A percentile compares a stretch with the other conserved stretches of the same genome.
Conservation (phyloP, 2,329 filamentous ascomycete genomes). For the Fusarium camptoceras region DNA sequence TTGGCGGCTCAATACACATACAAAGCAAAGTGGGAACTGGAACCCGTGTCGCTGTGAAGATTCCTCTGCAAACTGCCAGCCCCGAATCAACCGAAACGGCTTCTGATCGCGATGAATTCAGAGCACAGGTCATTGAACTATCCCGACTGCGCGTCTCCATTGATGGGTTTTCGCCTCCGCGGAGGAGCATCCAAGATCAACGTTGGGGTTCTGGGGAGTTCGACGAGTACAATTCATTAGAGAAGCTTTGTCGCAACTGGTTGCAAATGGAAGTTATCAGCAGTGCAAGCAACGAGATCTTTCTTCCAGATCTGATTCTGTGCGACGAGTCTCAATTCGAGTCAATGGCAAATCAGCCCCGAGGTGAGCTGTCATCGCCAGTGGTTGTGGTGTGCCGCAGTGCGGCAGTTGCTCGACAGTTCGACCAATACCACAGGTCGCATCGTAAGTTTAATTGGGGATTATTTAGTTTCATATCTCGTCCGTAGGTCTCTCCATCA, state of each 20-base stretch:
- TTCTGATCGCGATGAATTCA: conserved; percentile 44
- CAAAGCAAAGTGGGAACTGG: conserved; percentile 56
- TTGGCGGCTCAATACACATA: conserved; percentile 70
- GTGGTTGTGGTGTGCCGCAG: conserved; percentile 51
- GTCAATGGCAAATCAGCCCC: background rate
- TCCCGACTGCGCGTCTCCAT: conserved; percentile 45
- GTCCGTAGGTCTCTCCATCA: conserved; percentile 49
- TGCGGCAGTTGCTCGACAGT: conserved; percentile 46
- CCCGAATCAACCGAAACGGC: background rate
- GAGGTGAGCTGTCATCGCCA: conserved; percentile 31
- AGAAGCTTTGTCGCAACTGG: conserved; percentile 20
- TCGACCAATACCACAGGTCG: conserved; percentile 34
- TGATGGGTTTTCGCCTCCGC: background rate
- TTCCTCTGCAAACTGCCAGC: conserved; percentile 44
- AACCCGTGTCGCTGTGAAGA: conserved; percentile 51
- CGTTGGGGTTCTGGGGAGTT: conserved; percentile 13
- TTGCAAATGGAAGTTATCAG: conserved; percentile 35
- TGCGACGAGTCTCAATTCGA: conserved; percentile 30
- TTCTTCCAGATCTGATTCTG: conserved; percentile 47
- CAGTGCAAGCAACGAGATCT: background rate
- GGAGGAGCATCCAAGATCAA: background rate
- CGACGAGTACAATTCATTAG: conserved; percentile 7
- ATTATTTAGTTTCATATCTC: conserved; percentile 53
- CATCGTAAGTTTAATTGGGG: conserved; percentile 29
- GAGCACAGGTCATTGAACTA: conserved; percentile 46